These are phyloP conservation scores for Fonsecaea pugnacius DNA, from an alignment of 2,329 filamentous ascomycete genomes.

Conservation along the genomic window DNA sequence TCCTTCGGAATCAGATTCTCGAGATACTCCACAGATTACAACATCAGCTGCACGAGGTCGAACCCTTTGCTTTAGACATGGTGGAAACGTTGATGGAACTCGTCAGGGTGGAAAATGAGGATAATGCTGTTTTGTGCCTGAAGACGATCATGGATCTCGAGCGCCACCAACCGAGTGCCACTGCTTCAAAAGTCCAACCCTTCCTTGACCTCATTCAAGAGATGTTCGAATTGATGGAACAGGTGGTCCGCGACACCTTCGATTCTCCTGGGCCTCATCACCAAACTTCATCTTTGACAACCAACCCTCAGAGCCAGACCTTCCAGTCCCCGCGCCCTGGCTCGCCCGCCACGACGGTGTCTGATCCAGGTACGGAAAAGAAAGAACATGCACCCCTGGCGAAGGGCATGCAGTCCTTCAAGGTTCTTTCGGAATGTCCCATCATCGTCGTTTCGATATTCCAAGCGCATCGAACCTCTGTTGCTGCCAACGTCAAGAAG, in stretches of 20 bases:
- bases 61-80: constrained; percentile 84
- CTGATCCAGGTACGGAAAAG: constrained; percentile 81
- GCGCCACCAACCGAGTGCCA: constrained; percentile 84
- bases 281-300: constrained; percentile 51
- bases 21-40: constrained; percentile 91
- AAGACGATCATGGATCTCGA: constrained; percentile 98
- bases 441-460: constrained; percentile 99
- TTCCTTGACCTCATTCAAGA: constrained; percentile 93
- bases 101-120: constrained; percentile 91
- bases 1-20: constrained; percentile 88
- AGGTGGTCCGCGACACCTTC: constrained; percentile 92
- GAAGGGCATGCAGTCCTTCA: constrained; percentile 98
- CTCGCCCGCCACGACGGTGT: constrained; percentile 77
- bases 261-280: constrained; percentile 66
- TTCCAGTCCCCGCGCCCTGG: constrained; percentile 88
- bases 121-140: constrained; percentile 97
- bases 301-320: constrained; percentile 61
- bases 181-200: constrained; percentile 79
- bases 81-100: constrained; percentile 88
- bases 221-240: constrained; percentile 92
- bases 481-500: constrained; percentile 80
- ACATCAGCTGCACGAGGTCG: constrained; percentile 76
- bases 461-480: constrained; percentile 82
- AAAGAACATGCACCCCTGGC: constrained; percentile 79
- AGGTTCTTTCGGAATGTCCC: constrained; percentile 94